Base-by-base conservation (phyloP, 2,329 filamentous ascomycete species). In the Dothideomycetes sp. region DNA sequence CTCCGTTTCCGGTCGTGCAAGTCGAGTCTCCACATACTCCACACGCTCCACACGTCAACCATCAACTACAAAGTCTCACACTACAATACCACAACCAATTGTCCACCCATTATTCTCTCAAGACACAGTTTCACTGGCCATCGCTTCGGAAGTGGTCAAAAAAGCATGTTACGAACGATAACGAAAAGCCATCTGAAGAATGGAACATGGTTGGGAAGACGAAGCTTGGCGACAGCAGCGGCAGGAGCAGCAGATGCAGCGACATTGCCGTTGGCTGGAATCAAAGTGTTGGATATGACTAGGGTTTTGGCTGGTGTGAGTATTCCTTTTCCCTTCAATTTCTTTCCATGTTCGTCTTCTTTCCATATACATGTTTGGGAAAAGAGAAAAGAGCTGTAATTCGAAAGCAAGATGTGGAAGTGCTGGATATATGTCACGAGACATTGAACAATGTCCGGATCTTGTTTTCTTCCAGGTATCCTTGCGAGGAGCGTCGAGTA, bases 231-330 rank as follows among this genome's bases (percentile, higher is more conserved):
- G 5, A 24, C 27, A 10, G 35, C 27, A 3, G 22, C 34, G 3
- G 55, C 60, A 36, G 50, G 51, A 29, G 49, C 49, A 29, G 47
- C 57, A 32, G 58, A 65, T 51, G 57, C 64, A 36, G 66, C 64
- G 19, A 70, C 68, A 12, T 61, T 82, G 22, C 89, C 91, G 16
- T 71, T 98, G 52, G 77, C 85, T 24, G 91, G 91, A 1, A 82
- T 91, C 52, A 79, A 84, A 41, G 88, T 96, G 11, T 71, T 98
- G 47, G 91, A 98, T 60, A 93, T 98, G 87, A 96, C 89, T 3
- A 76, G 91, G 65, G 91, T 98, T 2, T 67, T 98, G 49, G 91
- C 91, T 48, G 91, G 91, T 43, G 89, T 95, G 69, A 41, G 49
- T 50, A 36, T 42, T 44, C 2, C 12, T 28, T 28, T 34, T 11